Conservation (phyloP, 2,329 filamentous ascomycete genomes). For the Sclerotinia borealis region DNA sequence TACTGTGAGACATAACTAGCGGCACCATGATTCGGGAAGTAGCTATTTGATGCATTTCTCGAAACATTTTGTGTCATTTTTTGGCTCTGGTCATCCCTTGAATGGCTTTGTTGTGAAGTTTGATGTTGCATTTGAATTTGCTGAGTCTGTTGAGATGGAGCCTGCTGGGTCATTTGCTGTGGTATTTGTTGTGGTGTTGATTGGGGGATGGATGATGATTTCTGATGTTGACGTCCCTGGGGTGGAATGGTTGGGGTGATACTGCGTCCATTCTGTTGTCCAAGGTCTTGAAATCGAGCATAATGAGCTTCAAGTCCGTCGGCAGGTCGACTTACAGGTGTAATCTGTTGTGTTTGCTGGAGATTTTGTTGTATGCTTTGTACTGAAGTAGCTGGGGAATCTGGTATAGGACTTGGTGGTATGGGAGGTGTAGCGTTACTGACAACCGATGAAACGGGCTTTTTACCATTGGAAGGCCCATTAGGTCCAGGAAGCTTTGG, state of each 20-base stretch:
- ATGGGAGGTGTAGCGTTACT: conserved; percentile 29
- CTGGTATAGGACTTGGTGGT: conserved; percentile 27
- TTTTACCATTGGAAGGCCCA: conserved; percentile 24
- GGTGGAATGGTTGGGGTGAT: conserved; percentile 22
- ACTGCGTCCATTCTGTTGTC: conserved; percentile 28
- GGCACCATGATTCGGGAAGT: conserved; percentile 24
- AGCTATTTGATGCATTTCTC: conserved; percentile 26
- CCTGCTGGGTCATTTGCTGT: conserved; percentile 16
- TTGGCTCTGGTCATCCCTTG: conserved; percentile 26
- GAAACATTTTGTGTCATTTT: conserved; percentile 19
- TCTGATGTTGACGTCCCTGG: conserved; percentile 27
- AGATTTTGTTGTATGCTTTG: conserved; percentile 13
- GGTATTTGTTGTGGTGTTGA: conserved; percentile 24
- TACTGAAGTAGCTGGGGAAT: conserved; percentile 26
- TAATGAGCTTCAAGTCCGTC: conserved; percentile 33
- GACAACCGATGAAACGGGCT: conserved; percentile 23
- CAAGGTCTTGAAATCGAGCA: conserved; percentile 28
- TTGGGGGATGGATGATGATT: conserved; percentile 21
- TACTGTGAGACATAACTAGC: conserved; percentile 29
- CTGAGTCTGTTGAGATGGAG: conserved; percentile 10
- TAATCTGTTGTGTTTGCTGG: conserved; percentile 7
- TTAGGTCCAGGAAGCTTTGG: conserved; percentile 29
- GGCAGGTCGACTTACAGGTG: conserved; percentile 27
- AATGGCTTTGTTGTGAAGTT: conserved; percentile 23
- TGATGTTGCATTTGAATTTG: conserved; percentile 23